Evolutionary conservation across 1,139 yeast species (phyloP), one percentile per base, ranked within the genome.

Genomic region (Tardiomyces depauwii): DNA sequence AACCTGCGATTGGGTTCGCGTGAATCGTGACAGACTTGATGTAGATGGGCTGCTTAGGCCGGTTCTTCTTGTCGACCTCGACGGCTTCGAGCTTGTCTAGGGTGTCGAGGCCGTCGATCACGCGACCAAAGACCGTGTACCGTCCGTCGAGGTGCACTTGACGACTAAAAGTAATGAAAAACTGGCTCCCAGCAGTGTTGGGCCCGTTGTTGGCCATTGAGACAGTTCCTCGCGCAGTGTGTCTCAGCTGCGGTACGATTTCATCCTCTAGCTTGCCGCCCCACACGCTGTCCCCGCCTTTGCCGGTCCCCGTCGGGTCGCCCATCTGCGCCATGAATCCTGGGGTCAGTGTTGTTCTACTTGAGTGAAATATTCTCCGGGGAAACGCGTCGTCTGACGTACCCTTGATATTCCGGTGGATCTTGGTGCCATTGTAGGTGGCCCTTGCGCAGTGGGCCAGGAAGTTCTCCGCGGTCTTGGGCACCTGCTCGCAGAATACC

Each of bases 71-170:
- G 47, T 66, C 71, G 2, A 71, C 73, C 11, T 62, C 54, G 0
- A 64, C 60, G 1, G 50, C 47, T 50, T 74, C 77, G 32, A 77
- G 51, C 40, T 57, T 58, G 6, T 62, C 62, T 27, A 77, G 57
- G 2, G 66, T 53, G 21, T 62, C 66, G 18, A 53, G 49, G 1
- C 65, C 65, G 30, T 70, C 74, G 40, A 76, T 62, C 9, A 77
- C 65, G 49, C 70, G 72, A 2, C 82, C 84, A 58, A 78, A 77
- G 0, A 78, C 73, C 13, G 80, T 79, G 53, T 77, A 77, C 44
- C 67, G 65, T 2, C 80, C 80, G 57, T 78, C 78, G 48, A 80
- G 63, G 51, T 68, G 66, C 1, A 65, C 61, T 21, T 67, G 72
- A 42, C 62, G 63, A 12, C 53, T 66, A 45, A 64, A 68, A 1